A percentile compares a stretch with the other conserved stretches of the same genome.
Evolutionary conservation across 331 rosid species (phyloP).

Genomic region (Telfairia occidentalis): DNA sequence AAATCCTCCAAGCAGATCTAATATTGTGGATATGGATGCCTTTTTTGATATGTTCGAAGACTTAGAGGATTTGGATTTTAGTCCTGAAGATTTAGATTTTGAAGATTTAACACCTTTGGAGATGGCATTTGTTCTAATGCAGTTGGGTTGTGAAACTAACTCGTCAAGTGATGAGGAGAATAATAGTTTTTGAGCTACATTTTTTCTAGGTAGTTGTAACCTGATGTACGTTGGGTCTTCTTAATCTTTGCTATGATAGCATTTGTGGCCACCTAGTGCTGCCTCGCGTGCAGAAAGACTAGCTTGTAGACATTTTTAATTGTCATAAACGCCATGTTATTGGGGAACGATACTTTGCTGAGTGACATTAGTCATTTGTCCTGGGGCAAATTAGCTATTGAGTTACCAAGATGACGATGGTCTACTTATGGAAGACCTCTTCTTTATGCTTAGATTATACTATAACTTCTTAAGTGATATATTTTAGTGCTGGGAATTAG

Average conservation of each 20-base stretch:
- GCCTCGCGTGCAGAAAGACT: background rate
- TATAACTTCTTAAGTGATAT: background rate
- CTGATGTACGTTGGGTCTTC: background rate
- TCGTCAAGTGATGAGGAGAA: slow-evolving; percentile 35
- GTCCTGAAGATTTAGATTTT: slow-evolving; percentile 24
- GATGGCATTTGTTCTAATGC: slow-evolving; percentile 20
- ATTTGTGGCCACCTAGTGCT: slow-evolving; percentile 7
- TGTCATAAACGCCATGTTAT: background rate
- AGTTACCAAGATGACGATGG: background rate
- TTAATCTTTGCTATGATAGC: slow-evolving; percentile 8
- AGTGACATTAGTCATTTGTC: background rate
- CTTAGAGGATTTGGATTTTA: slow-evolving; percentile 23
- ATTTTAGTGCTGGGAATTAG: slow-evolving; percentile 1
- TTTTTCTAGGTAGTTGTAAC: slow-evolving; percentile 8
- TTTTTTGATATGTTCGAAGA: slow-evolving; percentile 23
- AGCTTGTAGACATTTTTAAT: background rate
- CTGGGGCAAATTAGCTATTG: background rate
- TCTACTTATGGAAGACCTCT: background rate
- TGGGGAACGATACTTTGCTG: background rate
- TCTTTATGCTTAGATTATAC: background rate
- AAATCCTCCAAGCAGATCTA: slow-evolving; percentile 26
- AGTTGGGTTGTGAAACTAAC: slow-evolving; percentile 27
- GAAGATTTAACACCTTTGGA: slow-evolving; percentile 21
- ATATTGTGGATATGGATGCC: slow-evolving; percentile 21
- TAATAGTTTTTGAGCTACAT: slow-evolving; percentile 18